Base-by-base conservation (phyloP, 345 rosid genomes). In the Dimocarpus longan region DNA sequence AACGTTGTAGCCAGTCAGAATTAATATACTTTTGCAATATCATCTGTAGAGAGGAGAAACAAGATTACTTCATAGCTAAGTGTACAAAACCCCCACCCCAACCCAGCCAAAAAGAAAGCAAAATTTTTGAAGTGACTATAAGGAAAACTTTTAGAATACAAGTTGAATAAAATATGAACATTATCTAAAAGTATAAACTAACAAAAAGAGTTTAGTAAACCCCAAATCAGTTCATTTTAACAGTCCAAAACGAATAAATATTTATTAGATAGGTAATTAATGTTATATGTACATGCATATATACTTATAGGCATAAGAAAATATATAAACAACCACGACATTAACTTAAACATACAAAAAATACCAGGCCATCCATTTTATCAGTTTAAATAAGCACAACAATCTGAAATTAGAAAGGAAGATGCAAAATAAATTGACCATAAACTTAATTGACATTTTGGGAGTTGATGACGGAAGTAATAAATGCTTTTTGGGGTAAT, bases 1-100 rank as follows among this genome's bases (percentile, higher is more conserved):
- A 89, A 60, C 84, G 80, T 60, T 80, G 80, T 54, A 91, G 76
- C 98, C 99, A 97, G 59, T 88, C 85, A 44, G 88, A 89, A 80
- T 86, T 88, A 52, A 97, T 80, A 87, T 87, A 94, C 24, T 32
- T 60, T 76, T 73, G 94, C 85, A 87, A 82, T 73, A 97, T 90
- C 96, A 94, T 92, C 99, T 97, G 92, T 76, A 76, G 67, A 78
- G 73, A 79, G 78, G 75, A 77, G 43, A 74, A 81, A n/a, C 22
- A 26, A 37, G 19, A 74, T 54, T 70, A 83, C 32, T 71, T 62
- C 28, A 79, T 73, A n/a, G 62, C 50, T 62, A 68, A 63, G 18
- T 22, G 43, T 22, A 11, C 7, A 66, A 76, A 52, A 32, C 39
- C 28, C 67, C 26, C 54, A 32, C 8, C 22, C 62, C 74, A 50